Evolutionary conservation across 192 early-diverging fungal species (phyloP).

Genomic region (Lunasporangiospora selenospora): DNA sequence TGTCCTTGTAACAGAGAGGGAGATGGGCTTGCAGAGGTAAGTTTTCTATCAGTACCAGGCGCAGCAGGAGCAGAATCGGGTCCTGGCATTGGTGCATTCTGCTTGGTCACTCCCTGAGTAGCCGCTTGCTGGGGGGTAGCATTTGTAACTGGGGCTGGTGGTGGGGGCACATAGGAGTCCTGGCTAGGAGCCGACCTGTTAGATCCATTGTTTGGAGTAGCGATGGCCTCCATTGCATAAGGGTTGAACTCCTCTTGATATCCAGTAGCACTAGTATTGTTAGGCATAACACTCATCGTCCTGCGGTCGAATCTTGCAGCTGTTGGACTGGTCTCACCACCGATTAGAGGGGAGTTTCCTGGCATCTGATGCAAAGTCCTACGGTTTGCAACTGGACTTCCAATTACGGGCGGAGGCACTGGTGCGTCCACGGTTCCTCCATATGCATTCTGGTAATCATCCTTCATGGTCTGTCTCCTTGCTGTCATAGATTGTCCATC

Average conservation of each 20-base stretch:
- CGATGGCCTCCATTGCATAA: constrained; percentile 18
- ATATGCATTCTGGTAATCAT: constrained; percentile 1
- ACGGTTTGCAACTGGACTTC: constrained; percentile 2
- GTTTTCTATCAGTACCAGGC: too few species aligned
- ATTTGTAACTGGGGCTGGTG: too few species aligned
- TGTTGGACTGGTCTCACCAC: constrained; percentile 6
- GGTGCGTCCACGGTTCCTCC: constrained; percentile 9
- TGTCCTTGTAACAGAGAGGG: too few species aligned
- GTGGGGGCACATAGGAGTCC: constrained; percentile 6
- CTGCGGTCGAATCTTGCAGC: constrained; percentile 7
- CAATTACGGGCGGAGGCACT: background rate
- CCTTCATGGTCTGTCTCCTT: constrained; percentile 19
- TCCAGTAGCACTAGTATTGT: too few species aligned
- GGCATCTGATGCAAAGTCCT: constrained; percentile 10
- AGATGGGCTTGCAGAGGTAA: too few species aligned
- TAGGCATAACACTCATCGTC: background rate
- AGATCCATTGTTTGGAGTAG: background rate
- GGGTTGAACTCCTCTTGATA: constrained; percentile 19
- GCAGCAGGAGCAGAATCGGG: too few species aligned
- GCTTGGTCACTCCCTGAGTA: too few species aligned
- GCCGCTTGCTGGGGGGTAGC: too few species aligned
- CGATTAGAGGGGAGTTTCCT: background rate
- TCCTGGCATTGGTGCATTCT: too few species aligned
- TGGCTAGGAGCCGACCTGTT: background rate
- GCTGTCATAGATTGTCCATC: constrained; percentile 18